These are phyloP conservation scores for Letharia lupina DNA, from an alignment of 495 filamentous ascomycete species.

Conservation along the genomic window DNA sequence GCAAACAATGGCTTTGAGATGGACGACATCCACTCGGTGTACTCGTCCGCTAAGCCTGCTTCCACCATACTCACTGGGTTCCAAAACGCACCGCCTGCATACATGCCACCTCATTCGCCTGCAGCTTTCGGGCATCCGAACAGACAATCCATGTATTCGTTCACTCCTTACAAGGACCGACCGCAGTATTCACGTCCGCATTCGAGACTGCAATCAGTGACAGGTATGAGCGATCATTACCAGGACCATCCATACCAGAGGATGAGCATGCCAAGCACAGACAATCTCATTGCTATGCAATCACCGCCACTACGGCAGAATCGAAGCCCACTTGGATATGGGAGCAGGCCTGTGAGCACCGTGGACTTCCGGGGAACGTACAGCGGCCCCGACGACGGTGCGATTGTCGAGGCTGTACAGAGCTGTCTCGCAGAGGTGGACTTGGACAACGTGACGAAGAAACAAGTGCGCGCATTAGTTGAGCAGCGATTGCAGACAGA, in stretches of 20 bases:
- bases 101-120: slow-evolving; percentile 75
- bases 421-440: slow-evolving; percentile 81
- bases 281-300: slow-evolving; percentile 47
- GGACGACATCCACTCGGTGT: slow-evolving; percentile 95
- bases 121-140: slow-evolving; percentile 54
- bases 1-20: slow-evolving; percentile 62
- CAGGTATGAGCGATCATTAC: slow-evolving; percentile 50
- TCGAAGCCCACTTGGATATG: slow-evolving; percentile 46
- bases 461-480: slow-evolving; percentile 85
- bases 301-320: slow-evolving; percentile 39
- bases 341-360: slow-evolving; percentile 56
- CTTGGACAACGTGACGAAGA: slow-evolving; percentile 93
- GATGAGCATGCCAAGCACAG: slow-evolving; percentile 49
- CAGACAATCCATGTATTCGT: slow-evolving; percentile 51
- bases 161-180: slow-evolving; percentile 46
- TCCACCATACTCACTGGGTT: slow-evolving; percentile 88
- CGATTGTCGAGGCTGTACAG: slow-evolving; percentile 77
- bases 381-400: slow-evolving; percentile 58
- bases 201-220: slow-evolving; percentile 53
- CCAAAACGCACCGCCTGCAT: slow-evolving; percentile 42
- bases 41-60: slow-evolving; percentile 88
- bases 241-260: slow-evolving; percentile 41
- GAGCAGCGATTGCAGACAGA: slow-evolving; percentile 89
- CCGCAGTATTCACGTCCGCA: slow-evolving; percentile 37
- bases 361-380: slow-evolving; percentile 66